Percentiles rank a stretch among this genome's conserved stretches.
phyloP scores from a whole-genome alignment of 1,139 yeast genomes.

The Suhomyces kunorum region DNA sequence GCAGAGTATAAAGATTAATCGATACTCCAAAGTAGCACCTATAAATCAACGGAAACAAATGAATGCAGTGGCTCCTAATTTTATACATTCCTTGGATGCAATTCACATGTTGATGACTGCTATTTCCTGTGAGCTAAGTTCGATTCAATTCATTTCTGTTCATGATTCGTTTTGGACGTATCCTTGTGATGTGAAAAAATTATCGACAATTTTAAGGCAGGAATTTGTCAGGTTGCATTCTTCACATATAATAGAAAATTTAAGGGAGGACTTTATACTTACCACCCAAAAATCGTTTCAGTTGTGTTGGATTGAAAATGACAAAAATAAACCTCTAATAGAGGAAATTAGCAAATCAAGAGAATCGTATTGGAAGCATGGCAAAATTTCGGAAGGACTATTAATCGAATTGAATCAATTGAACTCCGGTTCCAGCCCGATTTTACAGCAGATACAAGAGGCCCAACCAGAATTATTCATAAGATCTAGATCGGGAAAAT shows the following conservation, averaged over 20 bases:
- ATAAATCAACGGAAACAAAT: slow-evolving; percentile 35
- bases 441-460: slow-evolving; percentile 17
- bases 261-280: slow-evolving; percentile 30
- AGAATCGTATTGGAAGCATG: slow-evolving; percentile 9
- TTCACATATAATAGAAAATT: slow-evolving; percentile 26
- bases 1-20: slow-evolving; percentile 27
- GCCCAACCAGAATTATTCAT: slow-evolving; percentile 27
- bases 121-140: slow-evolving; percentile 21
- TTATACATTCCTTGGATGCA: slow-evolving; percentile 47
- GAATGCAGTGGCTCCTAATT: slow-evolving; percentile 48
- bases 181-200: slow-evolving; percentile 31
- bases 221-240: slow-evolving; percentile 40
- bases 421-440: slow-evolving; percentile 12
- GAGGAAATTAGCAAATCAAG: slow-evolving; percentile 19
- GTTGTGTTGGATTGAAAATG: slow-evolving; percentile 35
- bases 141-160: slow-evolving; percentile 39
- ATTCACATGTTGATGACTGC: slow-evolving; percentile 44
- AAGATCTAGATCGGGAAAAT: slow-evolving; percentile 6
- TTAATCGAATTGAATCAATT: slow-evolving; percentile 20
- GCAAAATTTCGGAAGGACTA: background rate
- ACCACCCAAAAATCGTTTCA: slow-evolving; percentile 32
- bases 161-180: slow-evolving; percentile 52
- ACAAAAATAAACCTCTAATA: slow-evolving; percentile 22
- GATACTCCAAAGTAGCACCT: slow-evolving; percentile 22
- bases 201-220: slow-evolving; percentile 31